These are phyloP conservation scores for Leptographium wingfieldii DNA, from an alignment of 2,329 filamentous ascomycete species.

Conservation along the genomic window DNA sequence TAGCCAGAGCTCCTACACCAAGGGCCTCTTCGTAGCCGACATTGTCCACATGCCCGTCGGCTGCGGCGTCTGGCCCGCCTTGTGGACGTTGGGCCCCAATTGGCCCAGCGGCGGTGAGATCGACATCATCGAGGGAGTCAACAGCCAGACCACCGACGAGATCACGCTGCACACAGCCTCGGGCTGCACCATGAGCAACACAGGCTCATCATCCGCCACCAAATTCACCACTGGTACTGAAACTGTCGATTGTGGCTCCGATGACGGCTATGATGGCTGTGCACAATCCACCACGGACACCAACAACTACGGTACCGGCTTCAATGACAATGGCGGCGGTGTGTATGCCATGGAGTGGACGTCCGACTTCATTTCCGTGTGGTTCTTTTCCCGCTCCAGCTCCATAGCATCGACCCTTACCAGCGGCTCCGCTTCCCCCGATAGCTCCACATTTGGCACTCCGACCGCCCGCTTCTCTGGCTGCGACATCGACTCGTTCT, in stretches of 20 bases:
- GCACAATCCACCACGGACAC: conserved; percentile 36
- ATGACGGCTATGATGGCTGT: conserved; percentile 43
- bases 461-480: conserved; percentile 56
- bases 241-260: conserved; percentile 10
- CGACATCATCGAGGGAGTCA: conserved; percentile 70
- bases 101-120: conserved; percentile 66
- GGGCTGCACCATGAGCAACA: conserved; percentile 44
- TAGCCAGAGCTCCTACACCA: conserved; percentile 52
- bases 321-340: conserved; percentile 58
- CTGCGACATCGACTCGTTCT: conserved; percentile 61
- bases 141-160: conserved; percentile 42
- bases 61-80: conserved; percentile 68
- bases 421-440: conserved; percentile 51
- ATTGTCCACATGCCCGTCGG: conserved; percentile 64
- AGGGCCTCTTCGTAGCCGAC: conserved; percentile 61
- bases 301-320: conserved; percentile 50
- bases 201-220: conserved; percentile 32
- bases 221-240: conserved; percentile 29
- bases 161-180: conserved; percentile 56
- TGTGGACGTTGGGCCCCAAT: conserved; percentile 52
- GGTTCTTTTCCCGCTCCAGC: conserved; percentile 60
- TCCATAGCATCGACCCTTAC: conserved; percentile 13
- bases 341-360: conserved; percentile 72
- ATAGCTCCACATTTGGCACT: conserved; percentile 55
- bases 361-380: conserved; percentile 56